phyloP scores from a whole-genome alignment of 176 grass and related monocot genomes.

The Oryza punctata region DNA sequence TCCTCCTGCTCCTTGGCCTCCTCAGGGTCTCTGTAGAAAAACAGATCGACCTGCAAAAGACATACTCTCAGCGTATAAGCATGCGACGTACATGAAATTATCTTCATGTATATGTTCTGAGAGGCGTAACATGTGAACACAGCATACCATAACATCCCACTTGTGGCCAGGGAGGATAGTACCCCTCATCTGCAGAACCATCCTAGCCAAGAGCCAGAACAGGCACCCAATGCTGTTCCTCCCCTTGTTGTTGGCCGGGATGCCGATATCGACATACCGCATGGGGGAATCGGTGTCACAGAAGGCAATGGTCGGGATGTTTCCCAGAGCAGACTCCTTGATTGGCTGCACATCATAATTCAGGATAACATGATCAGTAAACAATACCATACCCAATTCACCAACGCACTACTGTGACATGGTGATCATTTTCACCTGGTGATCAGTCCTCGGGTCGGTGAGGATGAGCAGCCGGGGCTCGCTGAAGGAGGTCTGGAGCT shows the following conservation, averaged over 20 bases:
- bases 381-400: neutral
- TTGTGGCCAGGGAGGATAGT: constrained; percentile 79
- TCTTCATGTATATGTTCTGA: no score
- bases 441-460: constrained; percentile 86
- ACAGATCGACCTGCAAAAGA: constrained; percentile 72
- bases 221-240: constrained; percentile 89
- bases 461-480: constrained; percentile 92
- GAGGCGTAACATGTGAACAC: no score
- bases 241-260: constrained; percentile 93
- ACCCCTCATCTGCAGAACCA: constrained; percentile 90
- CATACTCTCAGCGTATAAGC: neutral
- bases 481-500: constrained; percentile 90
- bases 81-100: neutral
- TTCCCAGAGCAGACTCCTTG: constrained; percentile 88
- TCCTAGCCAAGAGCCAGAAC: constrained; percentile 89
- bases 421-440: constrained; percentile 51
- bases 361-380: neutral
- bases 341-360: constrained; percentile 61
- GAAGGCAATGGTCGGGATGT: constrained; percentile 91
- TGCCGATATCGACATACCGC: constrained; percentile 88
- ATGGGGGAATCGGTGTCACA: constrained; percentile 94
- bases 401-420: neutral
- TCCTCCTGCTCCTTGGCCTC: constrained; percentile 93
- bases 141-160: constrained; percentile 88
- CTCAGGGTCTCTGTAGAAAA: constrained; percentile 93